Base-by-base conservation (phyloP, 2,329 filamentous ascomycete genomes). In the Xylaria digitata region DNA sequence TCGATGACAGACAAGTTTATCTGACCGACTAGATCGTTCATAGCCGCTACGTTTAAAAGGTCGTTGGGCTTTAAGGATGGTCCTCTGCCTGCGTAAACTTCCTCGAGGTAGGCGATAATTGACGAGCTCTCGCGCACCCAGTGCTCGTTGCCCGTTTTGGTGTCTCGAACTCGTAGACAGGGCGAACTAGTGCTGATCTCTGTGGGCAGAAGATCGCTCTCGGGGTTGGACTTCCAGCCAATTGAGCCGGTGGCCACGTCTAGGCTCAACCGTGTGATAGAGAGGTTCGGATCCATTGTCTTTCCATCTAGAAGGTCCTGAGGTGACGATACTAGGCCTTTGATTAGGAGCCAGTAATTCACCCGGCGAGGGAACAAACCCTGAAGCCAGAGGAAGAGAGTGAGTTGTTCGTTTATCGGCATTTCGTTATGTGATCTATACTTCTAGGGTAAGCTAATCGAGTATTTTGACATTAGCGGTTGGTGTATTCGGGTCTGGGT, bases 281-380 rank as follows among this genome's bases (percentile, higher is more conserved):
- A 65, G 11, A 73, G 56, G 45, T 64, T 66, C 0, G 58, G 60
- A 8, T 62, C 54, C 21, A 32, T 58, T 9, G 61, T 73, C 13
- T 65, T 58, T 42, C 72, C 70, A 1, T 52, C 13, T 19, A 68
- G 54, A 21, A 71, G 63, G n/a, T 65, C 64, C 8, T 43, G 13
- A 19, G 57, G 21, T 8, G 69, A 71, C n/a, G 64, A 49, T 23
- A 67, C 66, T 3, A 74, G 32, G 26, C 72, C 69, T 46, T 73
- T 73, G 45, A 62, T 56, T 37, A 74, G 62, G 19, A 74, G 70
- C 49, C 69, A 70, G 53, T 73, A 74, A 49, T 26, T 65, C 37
- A 74, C 54, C 15, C 72, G 71, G 15, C 71, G 71, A 9, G 72
- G 72, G 45, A 67, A 74, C 26, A 68, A 43, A 2, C 72, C 72